Base-by-base conservation (phyloP, 2,329 filamentous ascomycete species). In the Fusarium dlaminii region DNA sequence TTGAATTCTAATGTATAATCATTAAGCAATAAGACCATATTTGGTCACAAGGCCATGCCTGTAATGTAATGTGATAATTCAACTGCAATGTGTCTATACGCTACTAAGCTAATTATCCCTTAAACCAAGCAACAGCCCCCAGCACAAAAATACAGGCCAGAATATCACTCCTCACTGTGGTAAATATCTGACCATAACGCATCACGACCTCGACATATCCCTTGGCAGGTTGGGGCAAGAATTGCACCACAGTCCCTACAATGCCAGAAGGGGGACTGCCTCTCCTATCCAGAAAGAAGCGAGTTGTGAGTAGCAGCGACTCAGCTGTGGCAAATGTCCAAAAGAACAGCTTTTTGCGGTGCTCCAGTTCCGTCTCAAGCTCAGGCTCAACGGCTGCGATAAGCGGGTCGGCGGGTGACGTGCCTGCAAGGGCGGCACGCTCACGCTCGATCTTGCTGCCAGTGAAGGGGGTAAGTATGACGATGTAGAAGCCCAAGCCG, bases 261-360 rank as follows among this genome's bases (percentile, higher is more conserved):
- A 93, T 87, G 7, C 92, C 92, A 32, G 85, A 82, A 7, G 88
- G 89, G 68, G 89, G 88, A 51, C 88, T 80, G 43, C 84, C 81
- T 30, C 88, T 88, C 75, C 89, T 90, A 76, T 94, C 92, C 58
- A 94, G 79, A 75, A 94, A 90, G 80, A 92, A 93, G 30, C 93
- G 86, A 36, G 89, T 91, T 4, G 90, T 92, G 73, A 96, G 89
- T 72, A 96, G 84, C 60, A 94, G 80, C 17, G 94, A 87, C 83
- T 96, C 93, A 37, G 90, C 91, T 1, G 93, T 94, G 11, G 93
- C 91, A 80, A 96, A 96, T n/a, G 93, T 87, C 85, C 91, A 94
- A 82, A 96, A 95, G 82, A 95, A 92, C 29, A 83, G 58, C 52
- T 70, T 77, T 72, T 79, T 81, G 48, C 78, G 81, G 55, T 75